These are phyloP conservation scores for Pelagomonas calceolata DNA, from an alignment of 108 stramenopile genomes.

Conservation along the genomic window DNA sequence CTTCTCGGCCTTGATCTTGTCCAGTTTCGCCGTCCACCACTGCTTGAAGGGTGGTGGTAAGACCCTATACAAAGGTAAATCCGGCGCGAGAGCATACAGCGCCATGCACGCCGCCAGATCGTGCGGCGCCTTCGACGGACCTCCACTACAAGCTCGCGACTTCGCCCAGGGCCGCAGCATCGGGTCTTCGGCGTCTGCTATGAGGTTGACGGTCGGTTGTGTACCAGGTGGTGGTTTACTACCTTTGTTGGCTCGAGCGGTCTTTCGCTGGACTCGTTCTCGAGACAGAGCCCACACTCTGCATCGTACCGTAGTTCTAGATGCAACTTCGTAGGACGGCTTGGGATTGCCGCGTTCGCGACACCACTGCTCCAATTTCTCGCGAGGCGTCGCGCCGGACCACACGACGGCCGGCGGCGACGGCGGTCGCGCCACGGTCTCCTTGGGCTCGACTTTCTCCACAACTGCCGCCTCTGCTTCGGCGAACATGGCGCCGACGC, in stretches of 20 bases:
- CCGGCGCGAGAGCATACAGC: conserved; percentile 48
- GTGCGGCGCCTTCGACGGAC: conserved; percentile 1
- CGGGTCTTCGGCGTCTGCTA: not conserved
- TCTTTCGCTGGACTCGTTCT: not conserved
- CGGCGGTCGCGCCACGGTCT: not conserved
- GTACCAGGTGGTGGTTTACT: not conserved
- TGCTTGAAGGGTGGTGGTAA: conserved; percentile 49
- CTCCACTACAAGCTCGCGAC: not conserved
- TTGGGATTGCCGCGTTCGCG: not conserved
- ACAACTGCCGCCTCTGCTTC: not conserved
- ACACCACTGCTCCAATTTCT: not conserved
- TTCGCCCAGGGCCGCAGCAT: not conserved
- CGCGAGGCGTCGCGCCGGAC: not conserved
- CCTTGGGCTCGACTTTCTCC: not conserved
- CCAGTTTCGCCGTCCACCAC: conserved; percentile 31
- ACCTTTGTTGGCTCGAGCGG: not conserved
- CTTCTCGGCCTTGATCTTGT: not conserved
- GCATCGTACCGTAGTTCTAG: not conserved
- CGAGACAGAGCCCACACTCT: not conserved
- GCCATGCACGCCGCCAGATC: conserved; percentile 49
- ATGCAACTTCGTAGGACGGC: not conserved
- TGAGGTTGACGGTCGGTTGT: not conserved
- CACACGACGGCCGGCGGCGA: not conserved
- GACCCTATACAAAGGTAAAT: conserved; percentile 42
- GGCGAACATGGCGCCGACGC: not conserved